Base-by-base conservation (phyloP, 306 rosid species). In the Oemleria cerasiformis region DNA sequence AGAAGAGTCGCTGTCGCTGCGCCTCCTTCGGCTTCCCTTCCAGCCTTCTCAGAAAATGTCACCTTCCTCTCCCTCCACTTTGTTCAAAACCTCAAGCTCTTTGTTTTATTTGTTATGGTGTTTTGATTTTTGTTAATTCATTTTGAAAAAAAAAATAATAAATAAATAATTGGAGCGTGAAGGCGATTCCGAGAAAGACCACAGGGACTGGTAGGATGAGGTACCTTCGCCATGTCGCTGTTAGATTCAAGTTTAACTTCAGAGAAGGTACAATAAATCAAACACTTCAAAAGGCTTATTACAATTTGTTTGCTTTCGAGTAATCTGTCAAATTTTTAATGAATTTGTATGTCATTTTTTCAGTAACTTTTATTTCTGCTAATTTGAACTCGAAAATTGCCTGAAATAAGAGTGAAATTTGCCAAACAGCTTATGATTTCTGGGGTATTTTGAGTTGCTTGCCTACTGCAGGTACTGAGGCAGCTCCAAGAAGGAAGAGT, bases 1-100 rank as follows among this genome's bases (percentile, higher is more conserved):
- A 30, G 71, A 50, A 68, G 74, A 76, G 64, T 30, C 80, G 71
- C 1, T 76, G 64, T 30, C 80, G 71, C 1, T 76, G 66, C 10
- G 62, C 65, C 50, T 42, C 70, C 45, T 77, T 41, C 44, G 75
- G 49, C 16, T 75, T 57, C 51, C 75, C 64, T n/a, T 57, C 80
- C 38, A n/a, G 62, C 53, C 71, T 47, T 20, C 42, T 40, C 51
- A 30, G 66, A 71, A 76, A 40, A 11, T 66, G 67, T 66, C 7
- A 2, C 9, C 53, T 5, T 57, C 15, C n/a, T 9, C 0, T 16
- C 8, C 6, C 55, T 49, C 55, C 55, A 4, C 55, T 49, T 4
- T 25, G 30, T 25, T 25, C 30, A 25, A 25, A 25, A 25, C 30
- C 30, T 25, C 30, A 25, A 25, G 30, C 30, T 25, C 30, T 25